These are phyloP conservation scores for Chamaecyparis obtusa DNA, from an alignment of 75 land plant genomes.

Conservation along the genomic window DNA sequence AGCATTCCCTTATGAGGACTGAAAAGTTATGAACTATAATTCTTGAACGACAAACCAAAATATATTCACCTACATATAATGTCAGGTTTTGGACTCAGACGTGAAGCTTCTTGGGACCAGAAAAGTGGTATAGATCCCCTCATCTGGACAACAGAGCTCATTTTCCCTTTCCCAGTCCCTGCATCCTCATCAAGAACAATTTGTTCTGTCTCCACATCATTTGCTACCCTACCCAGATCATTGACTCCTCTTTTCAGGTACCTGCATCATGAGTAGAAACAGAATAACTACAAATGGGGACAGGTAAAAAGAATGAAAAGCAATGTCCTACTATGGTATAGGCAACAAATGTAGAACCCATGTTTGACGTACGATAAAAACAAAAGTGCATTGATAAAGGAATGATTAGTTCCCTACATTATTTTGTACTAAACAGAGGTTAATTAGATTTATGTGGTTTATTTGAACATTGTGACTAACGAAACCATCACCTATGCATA, in stretches of 20 bases:
- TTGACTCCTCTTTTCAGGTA: conserved; percentile 97
- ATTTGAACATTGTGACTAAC: background rate
- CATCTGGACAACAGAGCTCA: conserved; percentile 98
- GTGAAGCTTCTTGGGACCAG: conserved; percentile 98
- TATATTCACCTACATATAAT: conserved; percentile 72
- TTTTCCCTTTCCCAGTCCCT: conserved; percentile 73
- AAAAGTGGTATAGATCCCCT: conserved; percentile 99
- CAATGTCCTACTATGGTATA: background rate
- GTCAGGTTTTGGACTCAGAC: conserved; percentile 97
- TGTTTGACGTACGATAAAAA: background rate
- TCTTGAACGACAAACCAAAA: background rate
- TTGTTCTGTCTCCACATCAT: conserved; percentile 98
- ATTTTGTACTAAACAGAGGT: background rate
- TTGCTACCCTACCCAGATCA: conserved; percentile 91
- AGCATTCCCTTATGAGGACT: background rate
- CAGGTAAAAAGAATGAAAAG: background rate
- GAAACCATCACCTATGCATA: background rate
- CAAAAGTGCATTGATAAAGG: background rate
- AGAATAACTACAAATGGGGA: background rate
- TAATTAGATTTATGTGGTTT: background rate
- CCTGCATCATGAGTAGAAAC: conserved; percentile 34
- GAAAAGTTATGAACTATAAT: background rate
- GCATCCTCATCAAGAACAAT: conserved; percentile 85
- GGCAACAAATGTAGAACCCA: background rate
- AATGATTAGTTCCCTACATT: background rate